These are phyloP conservation scores for Protomyces pachydermus DNA, from an alignment of 1,139 yeast genomes.

Conservation along the genomic window DNA sequence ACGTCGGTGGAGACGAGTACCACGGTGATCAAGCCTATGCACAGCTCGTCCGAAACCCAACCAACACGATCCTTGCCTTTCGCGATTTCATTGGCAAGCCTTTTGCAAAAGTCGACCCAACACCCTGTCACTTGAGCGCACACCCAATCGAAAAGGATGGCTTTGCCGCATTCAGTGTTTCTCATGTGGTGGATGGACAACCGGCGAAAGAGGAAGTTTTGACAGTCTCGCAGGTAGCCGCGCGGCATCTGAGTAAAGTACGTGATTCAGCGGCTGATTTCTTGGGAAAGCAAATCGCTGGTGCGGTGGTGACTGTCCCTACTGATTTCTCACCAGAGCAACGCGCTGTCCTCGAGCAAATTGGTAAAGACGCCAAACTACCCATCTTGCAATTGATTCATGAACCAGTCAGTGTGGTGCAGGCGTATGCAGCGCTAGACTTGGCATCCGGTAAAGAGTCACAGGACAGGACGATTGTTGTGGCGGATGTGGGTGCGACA, in stretches of 20 bases:
- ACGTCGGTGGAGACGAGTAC: slow-evolving; percentile 90
- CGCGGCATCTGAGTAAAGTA: slow-evolving; percentile 77
- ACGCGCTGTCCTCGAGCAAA: slow-evolving; percentile 56
- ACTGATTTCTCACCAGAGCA: slow-evolving; percentile 77
- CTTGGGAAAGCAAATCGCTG: slow-evolving; percentile 73
- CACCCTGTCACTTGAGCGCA: slow-evolving; percentile 60
- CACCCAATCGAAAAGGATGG: slow-evolving; percentile 71
- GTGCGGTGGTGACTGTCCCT: slow-evolving; percentile 86
- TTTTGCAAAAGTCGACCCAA: slow-evolving; percentile 59
- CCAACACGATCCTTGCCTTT: slow-evolving; percentile 82
- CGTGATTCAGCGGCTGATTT: slow-evolving; percentile 89
- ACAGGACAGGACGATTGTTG: slow-evolving; percentile 77
- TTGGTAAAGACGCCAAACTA: slow-evolving; percentile 69
- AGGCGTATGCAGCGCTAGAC: slow-evolving; percentile 50
- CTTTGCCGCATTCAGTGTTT: slow-evolving; percentile 55
- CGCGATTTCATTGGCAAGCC: slow-evolving; percentile 84
- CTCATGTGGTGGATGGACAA: slow-evolving; percentile 45
- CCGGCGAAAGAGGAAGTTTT: slow-evolving; percentile 46
- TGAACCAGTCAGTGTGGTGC: slow-evolving; percentile 89
- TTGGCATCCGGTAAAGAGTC: slow-evolving; percentile 46
- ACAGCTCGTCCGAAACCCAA: slow-evolving; percentile 85
- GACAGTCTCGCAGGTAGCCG: slow-evolving; percentile 69
- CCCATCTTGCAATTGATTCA: slow-evolving; percentile 79
- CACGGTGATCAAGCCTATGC: slow-evolving; percentile 96
- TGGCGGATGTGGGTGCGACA: slow-evolving; percentile 95